Evolutionary conservation across 2,329 filamentous ascomycete species (phyloP), one percentile per base, ranked within the genome.

Genomic region (Monosporascus cannonballus): DNA sequence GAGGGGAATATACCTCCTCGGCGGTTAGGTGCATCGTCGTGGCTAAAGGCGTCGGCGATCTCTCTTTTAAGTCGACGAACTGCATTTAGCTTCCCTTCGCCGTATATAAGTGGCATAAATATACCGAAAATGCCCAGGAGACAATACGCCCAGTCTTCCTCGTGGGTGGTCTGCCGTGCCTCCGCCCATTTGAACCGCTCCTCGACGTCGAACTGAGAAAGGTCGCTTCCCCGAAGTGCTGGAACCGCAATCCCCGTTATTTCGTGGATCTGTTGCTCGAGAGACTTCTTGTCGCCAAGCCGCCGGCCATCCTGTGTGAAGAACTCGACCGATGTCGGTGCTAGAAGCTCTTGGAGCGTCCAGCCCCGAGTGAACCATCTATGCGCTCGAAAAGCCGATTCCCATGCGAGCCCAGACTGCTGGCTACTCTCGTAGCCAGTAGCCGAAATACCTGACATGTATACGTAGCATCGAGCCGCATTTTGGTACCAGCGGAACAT

Each of bases 271-370:
- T 50, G 41, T 25, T 57, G 36, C 49, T 54, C 53, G 18, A 66
- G 57, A 24, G 55, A 57, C 11, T 14, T 50, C 54, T 64, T 67
- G 37, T 59, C 51, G 20, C 66, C 65, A 11, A 69, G 55, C 6
- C 30, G 47, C 22, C 27, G 36, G 9, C 57, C 41, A 6, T 63
- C 58, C 3, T 49, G 30, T 6, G 57, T 53, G 47, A 62, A 69
- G 58, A 69, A 69, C 27, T 61, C 59, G 22, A 68, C 60, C 5
- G 34, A 49, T 39, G 17, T 11, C 3, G 65, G 67, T 4, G 64
- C 65, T 34, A 34, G 30, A 14, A 34, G 30, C 30, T 34, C 30
- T 34, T 34, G 30, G 30, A 34, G 30, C 30, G 30, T 34, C 30
- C 30, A 34, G 30, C 30, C 30, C 30, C 30, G 30, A 14, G 11